Evolutionary conservation across 495 filamentous ascomycete genomes (phyloP), one percentile per base, ranked within the genome.

Genomic region (Penicillium lagena): DNA sequence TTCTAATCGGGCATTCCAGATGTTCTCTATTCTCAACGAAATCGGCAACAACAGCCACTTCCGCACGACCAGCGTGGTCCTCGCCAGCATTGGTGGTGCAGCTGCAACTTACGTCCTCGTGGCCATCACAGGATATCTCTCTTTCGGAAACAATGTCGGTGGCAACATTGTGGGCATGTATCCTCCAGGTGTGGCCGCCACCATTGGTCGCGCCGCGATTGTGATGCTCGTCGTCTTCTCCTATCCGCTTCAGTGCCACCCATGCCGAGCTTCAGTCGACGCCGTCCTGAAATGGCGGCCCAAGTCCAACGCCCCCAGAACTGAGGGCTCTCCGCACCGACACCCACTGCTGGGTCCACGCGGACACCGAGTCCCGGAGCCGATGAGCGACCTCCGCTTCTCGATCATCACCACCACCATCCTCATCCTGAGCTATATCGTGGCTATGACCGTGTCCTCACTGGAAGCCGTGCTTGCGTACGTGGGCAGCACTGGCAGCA

Each of bases 11-110:
- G 32, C 37, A 10, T 30, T 4, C 10, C 52, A 95, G 90, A 98
- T 98, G 93, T 98, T 98, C 58, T 95, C 94, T 1, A 91, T 98
- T 49, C 67, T 98, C 29, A 98, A 98, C 51, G 94, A 98, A 69
- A 90, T 97, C 53, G 66, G 72, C 41, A 83, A 95, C 62, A 90
- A 89, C 59, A 87, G 86, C 12, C 89, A 87, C 28, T 81, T 75
- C 51, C 86, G 86, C 43, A 86, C 91, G 7, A 87, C 90, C 2
- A 71, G 69, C 17, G 91, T 98, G 22, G 84, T 96, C 12, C 63
- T 79, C 47, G 75, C 85, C 12, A 94, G 88, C 50, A 93, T 91
- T 50, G 94, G 93, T 14, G 79, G 81, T 31, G 83, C 90, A 9
- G 82, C 81, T 9, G 71, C 73, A 29, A 79, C 95, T 29, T 98